Percentiles rank a stretch among this genome's conserved stretches.
Conservation (phyloP, 2,329 filamentous ascomycete genomes). For the Cyphellophora europaea region DNA sequence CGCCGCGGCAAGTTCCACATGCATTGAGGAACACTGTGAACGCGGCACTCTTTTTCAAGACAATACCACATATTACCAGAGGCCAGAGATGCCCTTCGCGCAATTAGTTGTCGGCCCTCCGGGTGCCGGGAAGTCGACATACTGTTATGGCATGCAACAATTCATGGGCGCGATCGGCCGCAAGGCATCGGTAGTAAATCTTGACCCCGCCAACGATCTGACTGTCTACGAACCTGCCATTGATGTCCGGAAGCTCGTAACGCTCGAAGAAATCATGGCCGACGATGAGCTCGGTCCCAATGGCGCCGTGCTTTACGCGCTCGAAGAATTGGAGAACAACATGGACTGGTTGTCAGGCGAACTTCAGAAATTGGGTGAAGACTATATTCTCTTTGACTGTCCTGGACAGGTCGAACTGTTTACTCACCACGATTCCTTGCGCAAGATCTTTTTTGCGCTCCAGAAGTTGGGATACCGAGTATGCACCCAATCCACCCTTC, state of each 20-base stretch:
- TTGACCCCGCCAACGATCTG: slow-evolving; percentile 92
- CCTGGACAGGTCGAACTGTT: slow-evolving; percentile 96
- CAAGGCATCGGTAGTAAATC: slow-evolving; percentile 89
- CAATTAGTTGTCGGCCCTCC: slow-evolving; percentile 91
- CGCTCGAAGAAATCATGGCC: slow-evolving; percentile 89
- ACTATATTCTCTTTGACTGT: slow-evolving; percentile 93
- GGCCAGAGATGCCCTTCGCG: slow-evolving; percentile 47
- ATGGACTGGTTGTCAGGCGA: slow-evolving; percentile 83
- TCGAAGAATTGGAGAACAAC: slow-evolving; percentile 92
- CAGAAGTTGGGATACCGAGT: slow-evolving; percentile 91
- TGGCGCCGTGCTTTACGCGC: slow-evolving; percentile 81
- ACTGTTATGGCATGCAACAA: slow-evolving; percentile 98
- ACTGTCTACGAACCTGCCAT: slow-evolving; percentile 82
- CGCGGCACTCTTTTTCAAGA: too few species aligned
- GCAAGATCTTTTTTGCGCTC: slow-evolving; percentile 83
- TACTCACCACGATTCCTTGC: slow-evolving; percentile 83
- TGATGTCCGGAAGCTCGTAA: slow-evolving; percentile 81
- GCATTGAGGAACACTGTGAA: too few species aligned
- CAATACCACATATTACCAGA: too few species aligned
- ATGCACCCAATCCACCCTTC: slow-evolving; percentile 29
- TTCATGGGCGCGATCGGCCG: slow-evolving; percentile 94
- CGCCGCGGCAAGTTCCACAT: background rate
- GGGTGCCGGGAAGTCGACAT: slow-evolving; percentile 91
- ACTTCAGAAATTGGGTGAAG: slow-evolving; percentile 69
- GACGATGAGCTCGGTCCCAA: slow-evolving; percentile 87